phyloP scores from a whole-genome alignment of 768 basidiomycete species.

The Solioccasus polychromus region DNA sequence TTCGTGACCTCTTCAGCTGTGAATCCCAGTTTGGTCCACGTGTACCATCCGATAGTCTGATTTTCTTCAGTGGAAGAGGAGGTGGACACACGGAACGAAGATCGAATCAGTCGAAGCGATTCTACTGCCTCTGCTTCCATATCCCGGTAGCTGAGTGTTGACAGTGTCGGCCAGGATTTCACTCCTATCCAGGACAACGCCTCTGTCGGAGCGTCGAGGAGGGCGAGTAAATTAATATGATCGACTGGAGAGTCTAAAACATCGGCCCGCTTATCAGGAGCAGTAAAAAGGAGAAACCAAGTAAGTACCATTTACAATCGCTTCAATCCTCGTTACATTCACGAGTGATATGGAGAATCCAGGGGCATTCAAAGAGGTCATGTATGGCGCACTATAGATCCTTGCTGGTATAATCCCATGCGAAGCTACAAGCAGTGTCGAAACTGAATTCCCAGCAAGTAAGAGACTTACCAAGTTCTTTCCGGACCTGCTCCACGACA shows the following conservation, averaged over 20 bases:
- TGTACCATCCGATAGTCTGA: background rate
- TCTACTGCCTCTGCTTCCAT: slow-evolving; percentile 7
- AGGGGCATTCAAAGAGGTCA: slow-evolving; percentile 62
- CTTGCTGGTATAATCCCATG: slow-evolving; percentile 36
- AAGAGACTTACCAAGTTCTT: slow-evolving; percentile 41
- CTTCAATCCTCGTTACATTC: slow-evolving; percentile 37
- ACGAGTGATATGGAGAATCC: slow-evolving; percentile 54
- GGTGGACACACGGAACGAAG: background rate
- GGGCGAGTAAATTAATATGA: slow-evolving; percentile 23
- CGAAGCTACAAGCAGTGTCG: slow-evolving; percentile 21
- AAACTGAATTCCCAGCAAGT: too few relatives aligned
- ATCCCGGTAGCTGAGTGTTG: background rate
- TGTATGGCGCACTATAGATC: slow-evolving; percentile 48
- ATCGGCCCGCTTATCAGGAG: too few relatives aligned
- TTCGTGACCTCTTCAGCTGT: slow-evolving; percentile 6
- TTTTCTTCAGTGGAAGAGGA: background rate
- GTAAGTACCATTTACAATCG: slow-evolving; percentile 9
- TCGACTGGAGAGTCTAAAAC: slow-evolving; percentile 18
- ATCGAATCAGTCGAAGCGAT: slow-evolving; percentile 3
- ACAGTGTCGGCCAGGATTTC: slow-evolving; percentile 27
- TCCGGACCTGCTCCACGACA: slow-evolving; percentile 41
- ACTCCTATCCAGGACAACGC: slow-evolving; percentile 41
- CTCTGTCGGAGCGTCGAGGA: slow-evolving; percentile 44
- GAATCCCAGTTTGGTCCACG: slow-evolving; percentile 11
- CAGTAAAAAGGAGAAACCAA: background rate